A percentile compares a stretch with the other conserved stretches of the same genome.
Conservation (phyloP, 805 yeast species). For the Scheffersomyces lignosus region DNA sequence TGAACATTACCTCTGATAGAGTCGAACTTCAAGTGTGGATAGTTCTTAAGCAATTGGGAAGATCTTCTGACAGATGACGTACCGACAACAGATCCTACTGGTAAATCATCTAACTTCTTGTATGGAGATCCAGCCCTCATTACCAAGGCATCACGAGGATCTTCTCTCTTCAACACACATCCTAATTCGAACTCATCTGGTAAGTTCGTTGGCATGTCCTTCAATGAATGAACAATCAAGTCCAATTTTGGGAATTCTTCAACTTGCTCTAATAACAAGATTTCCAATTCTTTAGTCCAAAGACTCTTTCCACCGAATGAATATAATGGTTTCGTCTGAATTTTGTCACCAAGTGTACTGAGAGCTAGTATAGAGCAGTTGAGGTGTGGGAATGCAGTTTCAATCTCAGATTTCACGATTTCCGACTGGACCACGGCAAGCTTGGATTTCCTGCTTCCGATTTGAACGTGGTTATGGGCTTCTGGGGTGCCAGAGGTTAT, state of each 20-base stretch:
- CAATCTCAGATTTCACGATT: constrained; percentile 62
- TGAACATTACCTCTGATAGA: constrained; percentile 79
- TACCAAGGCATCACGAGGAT: constrained; percentile 89
- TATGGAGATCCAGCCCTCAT: constrained; percentile 68
- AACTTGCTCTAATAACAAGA: constrained; percentile 59
- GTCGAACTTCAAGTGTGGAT: constrained; percentile 76
- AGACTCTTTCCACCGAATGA: constrained; percentile 94
- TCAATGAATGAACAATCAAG: constrained; percentile 88
- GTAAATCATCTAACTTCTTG: constrained; percentile 68
- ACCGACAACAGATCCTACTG: constrained; percentile 84
- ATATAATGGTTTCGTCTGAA: constrained; percentile 80
- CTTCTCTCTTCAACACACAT: constrained; percentile 81
- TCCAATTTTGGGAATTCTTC: constrained; percentile 72
- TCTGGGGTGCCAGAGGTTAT: no score
- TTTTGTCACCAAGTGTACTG: constrained; percentile 87
- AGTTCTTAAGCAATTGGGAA: constrained; percentile 79
- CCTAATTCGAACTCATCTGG: constrained; percentile 92
- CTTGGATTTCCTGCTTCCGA: constrained; percentile 88
- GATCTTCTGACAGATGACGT: constrained; percentile 93
- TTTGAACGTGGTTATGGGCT: constrained; percentile 39
- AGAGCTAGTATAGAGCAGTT: constrained; percentile 77
- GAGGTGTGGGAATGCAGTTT: constrained; percentile 59
- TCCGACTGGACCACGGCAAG: constrained; percentile 87
- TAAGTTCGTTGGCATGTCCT: constrained; percentile 87
- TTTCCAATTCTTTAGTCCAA: constrained; percentile 96